phyloP scores from a whole-genome alignment of 106 monocot genomes.

The Gastrodia elata region DNA sequence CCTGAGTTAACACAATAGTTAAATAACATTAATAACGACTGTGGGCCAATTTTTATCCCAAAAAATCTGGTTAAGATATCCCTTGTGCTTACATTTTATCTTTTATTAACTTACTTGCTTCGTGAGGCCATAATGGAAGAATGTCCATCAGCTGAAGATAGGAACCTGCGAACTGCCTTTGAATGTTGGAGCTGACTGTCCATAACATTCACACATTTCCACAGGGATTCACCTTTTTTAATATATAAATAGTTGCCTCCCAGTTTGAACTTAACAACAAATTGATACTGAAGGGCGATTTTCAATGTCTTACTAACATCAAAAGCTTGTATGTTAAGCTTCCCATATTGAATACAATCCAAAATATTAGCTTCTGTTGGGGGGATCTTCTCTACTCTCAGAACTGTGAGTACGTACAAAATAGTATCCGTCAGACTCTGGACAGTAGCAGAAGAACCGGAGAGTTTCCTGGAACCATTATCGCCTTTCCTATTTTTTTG shows the following conservation, averaged over 20 bases:
- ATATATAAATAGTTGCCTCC: conserved; percentile 35
- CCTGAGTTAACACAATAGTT: no score
- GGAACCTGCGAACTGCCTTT: conserved; percentile 27
- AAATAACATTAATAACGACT: no score
- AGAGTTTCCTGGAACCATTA: conserved; percentile 9
- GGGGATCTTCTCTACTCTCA: conserved; percentile 46
- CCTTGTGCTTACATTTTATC: no score
- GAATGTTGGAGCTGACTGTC: conserved; percentile 37
- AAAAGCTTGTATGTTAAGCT: conserved; percentile 32
- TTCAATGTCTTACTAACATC: conserved; percentile 40
- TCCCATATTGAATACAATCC: conserved; percentile 58
- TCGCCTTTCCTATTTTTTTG: conserved; percentile 20
- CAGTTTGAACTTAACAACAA: conserved; percentile 37
- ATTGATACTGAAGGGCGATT: conserved; percentile 26
- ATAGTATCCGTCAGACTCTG: conserved; percentile 29
- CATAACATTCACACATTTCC: conserved; percentile 65
- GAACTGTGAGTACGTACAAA: conserved; percentile 29
- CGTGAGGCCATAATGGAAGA: conserved; percentile 29
- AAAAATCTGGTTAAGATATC: no score
- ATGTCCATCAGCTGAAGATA: conserved; percentile 33
- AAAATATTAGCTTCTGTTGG: conserved; percentile 55
- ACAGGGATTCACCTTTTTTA: conserved; percentile 34
- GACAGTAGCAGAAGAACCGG: conserved; percentile 10
- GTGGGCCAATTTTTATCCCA: no score
- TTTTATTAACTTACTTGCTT: conserved; percentile 44